Base-by-base conservation (phyloP, 495 filamentous ascomycete genomes). In the Tuber melanosporum region DNA sequence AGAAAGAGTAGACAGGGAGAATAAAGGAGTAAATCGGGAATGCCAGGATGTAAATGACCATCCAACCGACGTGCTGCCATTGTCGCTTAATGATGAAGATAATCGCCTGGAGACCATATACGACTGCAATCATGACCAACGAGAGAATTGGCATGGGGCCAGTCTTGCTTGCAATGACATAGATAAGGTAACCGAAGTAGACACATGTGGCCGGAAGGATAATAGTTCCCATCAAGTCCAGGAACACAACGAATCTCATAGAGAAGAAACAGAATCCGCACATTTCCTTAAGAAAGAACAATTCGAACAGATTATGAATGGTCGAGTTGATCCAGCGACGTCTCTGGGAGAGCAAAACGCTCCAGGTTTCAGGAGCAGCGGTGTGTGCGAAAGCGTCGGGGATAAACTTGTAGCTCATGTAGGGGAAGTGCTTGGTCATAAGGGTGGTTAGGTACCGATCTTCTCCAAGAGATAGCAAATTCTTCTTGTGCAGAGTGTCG, bases 281-380 rank as follows among this genome's bases (percentile, higher is more conserved):
- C 84, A 99, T 90, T 80, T 99, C 92, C 81, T 92, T 89, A 57
- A 99, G 87, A 78, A 90, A 90, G 77, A 97, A 91, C 82, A 98
- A 86, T 85, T 99, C 95, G 22, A 89, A 91, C 81, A 99, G 84
- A 82, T 99, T 99, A 88, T 99, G 95, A 73, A 99, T 89, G 39
- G 95, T 99, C 3, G 95, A 98, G 85, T 99, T 99, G 85, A 99
- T 99, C 95, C 95, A 99, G 74, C 95, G 90, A 85, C 95, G 93
- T 85, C 95, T 88, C 85, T 99, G 95, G 32, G 95, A 99, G 39
- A 99, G 87, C 77, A 98, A 86, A 62, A 99, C 92, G 81, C 89
- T 91, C 94, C 94, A 99, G 26, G 90, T 92, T 81, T 98, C 94
- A 32, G 95, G 95, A 1, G 96, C 95, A 70, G 94, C 94, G 32